Evolutionary conservation across 1,139 yeast genomes (phyloP), one percentile per base, ranked within the genome.

Genomic region (Magnusiomyces ingens): DNA sequence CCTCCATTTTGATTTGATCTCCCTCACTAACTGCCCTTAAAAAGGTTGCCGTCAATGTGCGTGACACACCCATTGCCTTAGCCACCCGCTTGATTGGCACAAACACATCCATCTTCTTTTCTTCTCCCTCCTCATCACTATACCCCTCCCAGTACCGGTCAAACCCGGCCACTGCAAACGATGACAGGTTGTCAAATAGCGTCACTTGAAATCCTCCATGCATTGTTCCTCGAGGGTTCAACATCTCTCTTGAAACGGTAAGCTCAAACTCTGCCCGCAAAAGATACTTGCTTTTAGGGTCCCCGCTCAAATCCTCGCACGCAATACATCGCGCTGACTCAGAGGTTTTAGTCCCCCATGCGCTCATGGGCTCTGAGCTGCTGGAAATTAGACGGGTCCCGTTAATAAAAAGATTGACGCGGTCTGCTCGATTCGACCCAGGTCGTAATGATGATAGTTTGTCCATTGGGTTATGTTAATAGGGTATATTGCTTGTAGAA

Each of bases 161-260:
- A 6, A 44, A 29, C 12, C 47, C 38, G 22, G 32, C 38, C 13
- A 21, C 15, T 5, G 38, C 21, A 44, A 13, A 44, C 3, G 47
- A 12, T 17, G 47, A 44, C 21, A 44, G 10, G 38, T 29, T 29
- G 17, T 44, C 47, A 17, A 44, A 44, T 3, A 44, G 3, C 21
- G 47, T 44, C 18, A 29, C 38, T 17, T 44, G 47, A 19, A 13
- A 44, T n/a, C 47, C 47, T 4, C 47, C 47, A 17, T 44, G 47
- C 21, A 44, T 5, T 3, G 37, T 29, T n/a, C 47, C 47, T 4
- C 21, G 38, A 44, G 47, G 47, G n/a, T 44, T 44, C 13, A 44
- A 12, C 47, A 44, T 29, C 11, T 26, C 19, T 12, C n/a, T 3
- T 26, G 47, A 22, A 15, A 44, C 37, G 5, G 19, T n/a, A 3